A percentile compares a stretch with the other conserved stretches of the same genome.
These are phyloP conservation scores for Zygnema circumcarinatum DNA, from an alignment of 139 green algal genomes.

Conservation along the genomic window DNA sequence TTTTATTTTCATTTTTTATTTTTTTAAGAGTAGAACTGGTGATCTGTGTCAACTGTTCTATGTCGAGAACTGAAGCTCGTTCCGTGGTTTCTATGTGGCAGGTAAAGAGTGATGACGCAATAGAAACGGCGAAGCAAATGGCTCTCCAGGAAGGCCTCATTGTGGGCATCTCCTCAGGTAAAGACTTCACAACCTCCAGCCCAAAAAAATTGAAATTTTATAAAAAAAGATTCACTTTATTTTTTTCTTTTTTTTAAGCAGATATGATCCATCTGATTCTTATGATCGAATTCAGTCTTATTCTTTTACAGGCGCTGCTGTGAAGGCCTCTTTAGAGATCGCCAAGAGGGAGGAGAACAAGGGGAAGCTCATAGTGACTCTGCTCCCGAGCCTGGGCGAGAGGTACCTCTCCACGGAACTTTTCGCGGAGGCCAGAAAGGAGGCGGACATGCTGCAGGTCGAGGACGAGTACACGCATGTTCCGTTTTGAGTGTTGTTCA, in stretches of 20 bases:
- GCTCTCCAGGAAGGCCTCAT: constrained; percentile 90
- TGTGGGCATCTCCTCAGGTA: constrained; percentile 11
- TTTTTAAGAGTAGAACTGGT: too few species aligned
- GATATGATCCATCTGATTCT: too few species aligned
- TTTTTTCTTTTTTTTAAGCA: too few species aligned
- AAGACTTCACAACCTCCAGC: background rate
- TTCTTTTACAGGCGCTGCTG: constrained; percentile 61
- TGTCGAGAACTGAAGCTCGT: too few species aligned
- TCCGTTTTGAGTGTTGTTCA: too few species aligned
- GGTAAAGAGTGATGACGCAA: constrained; percentile 80
- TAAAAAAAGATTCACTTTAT: too few species aligned
- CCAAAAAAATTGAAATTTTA: constrained; percentile 75
- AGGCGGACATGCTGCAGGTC: constrained; percentile 67
- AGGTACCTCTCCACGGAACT: constrained; percentile 93
- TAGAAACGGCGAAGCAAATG: constrained; percentile 84
- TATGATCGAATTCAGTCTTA: too few species aligned
- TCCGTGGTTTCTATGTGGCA: constrained; percentile 1
- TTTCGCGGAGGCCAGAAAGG: constrained; percentile 74
- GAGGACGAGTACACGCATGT: too few species aligned
- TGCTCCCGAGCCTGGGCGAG: constrained; percentile 95
- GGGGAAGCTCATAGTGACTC: constrained; percentile 87
- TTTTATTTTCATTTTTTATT: too few species aligned
- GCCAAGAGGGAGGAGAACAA: constrained; percentile 84
- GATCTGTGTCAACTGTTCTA: too few species aligned
- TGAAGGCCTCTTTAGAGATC: constrained; percentile 73